These are phyloP conservation scores for Vitis amurensis DNA, from an alignment of 164 flowering plant genomes.

Conservation along the genomic window DNA sequence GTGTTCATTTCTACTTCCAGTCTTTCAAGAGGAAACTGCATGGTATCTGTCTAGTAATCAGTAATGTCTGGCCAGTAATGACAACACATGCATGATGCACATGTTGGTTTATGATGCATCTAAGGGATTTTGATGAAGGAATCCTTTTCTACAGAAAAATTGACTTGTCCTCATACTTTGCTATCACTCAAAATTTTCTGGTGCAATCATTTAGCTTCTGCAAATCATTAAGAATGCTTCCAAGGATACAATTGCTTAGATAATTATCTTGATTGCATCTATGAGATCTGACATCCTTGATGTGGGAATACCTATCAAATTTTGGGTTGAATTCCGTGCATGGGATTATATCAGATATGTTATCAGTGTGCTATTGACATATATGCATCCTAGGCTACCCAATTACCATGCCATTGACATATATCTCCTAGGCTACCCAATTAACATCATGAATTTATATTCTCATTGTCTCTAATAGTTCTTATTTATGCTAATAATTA, in stretches of 20 bases:
- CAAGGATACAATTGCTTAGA: neutral
- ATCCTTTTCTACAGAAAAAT: neutral
- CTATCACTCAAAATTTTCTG: neutral
- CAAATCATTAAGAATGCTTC: neutral
- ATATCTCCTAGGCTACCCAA: too few relatives aligned
- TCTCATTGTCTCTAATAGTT: neutral
- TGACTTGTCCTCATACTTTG: neutral
- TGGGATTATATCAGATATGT: neutral
- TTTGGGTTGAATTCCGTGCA: neutral
- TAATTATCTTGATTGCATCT: too few relatives aligned
- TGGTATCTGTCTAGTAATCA: neutral
- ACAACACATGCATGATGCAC: neutral
- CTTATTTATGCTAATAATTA: neutral
- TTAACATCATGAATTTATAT: too few relatives aligned
- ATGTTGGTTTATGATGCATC: neutral
- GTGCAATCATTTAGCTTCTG: neutral
- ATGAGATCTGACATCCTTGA: neutral
- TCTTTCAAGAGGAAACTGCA: neutral
- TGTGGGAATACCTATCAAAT: neutral
- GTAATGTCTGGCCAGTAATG: neutral
- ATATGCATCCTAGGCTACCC: neutral
- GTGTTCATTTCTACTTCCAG: too few relatives aligned
- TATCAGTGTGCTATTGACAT: neutral
- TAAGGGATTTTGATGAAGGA: neutral
- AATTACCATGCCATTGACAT: too few relatives aligned